Conservation (phyloP, 331 rosid genomes). For the Malus hybrid region DNA sequence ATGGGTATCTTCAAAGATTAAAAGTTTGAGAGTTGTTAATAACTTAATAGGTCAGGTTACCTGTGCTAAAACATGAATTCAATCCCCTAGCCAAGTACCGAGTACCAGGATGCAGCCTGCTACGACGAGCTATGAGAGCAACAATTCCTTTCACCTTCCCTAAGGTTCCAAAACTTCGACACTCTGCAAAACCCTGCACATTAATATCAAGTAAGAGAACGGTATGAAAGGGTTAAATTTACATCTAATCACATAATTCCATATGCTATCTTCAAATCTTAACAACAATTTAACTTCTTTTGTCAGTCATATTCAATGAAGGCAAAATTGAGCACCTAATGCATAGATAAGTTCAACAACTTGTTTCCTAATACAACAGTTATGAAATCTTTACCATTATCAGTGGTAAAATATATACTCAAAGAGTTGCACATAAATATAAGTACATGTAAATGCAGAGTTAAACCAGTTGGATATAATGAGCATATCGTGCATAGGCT, state of each 20-base stretch:
- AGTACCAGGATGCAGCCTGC: conserved; percentile 98
- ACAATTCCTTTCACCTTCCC: conserved; percentile 87
- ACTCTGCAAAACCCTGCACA: conserved; percentile 99
- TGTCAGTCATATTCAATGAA: too few species aligned
- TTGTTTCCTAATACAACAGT: too few species aligned
- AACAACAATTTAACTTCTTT: background rate
- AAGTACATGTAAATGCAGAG: background rate
- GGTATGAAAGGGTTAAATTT: background rate
- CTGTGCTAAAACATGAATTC: conserved; percentile 96
- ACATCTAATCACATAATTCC: background rate
- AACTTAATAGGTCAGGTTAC: conserved; percentile 28
- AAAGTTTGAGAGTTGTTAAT: conserved; percentile 7
- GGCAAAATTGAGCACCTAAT: too few species aligned
- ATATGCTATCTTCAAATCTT: conserved; percentile 5
- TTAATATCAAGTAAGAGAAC: conserved; percentile 53
- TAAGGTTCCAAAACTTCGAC: conserved; percentile 85
- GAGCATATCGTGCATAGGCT: background rate
- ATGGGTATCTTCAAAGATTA: background rate
- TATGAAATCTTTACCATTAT: too few species aligned
- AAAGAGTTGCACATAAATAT: background rate
- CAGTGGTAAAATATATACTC: background rate
- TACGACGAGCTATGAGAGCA: conserved; percentile 87
- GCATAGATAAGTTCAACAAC: too few species aligned
- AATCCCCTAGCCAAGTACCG: conserved; percentile 96
- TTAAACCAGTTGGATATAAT: background rate